Evolutionary conservation across 2,329 filamentous ascomycete species (phyloP).

Genomic region (Ophiostoma australiae): DNA sequence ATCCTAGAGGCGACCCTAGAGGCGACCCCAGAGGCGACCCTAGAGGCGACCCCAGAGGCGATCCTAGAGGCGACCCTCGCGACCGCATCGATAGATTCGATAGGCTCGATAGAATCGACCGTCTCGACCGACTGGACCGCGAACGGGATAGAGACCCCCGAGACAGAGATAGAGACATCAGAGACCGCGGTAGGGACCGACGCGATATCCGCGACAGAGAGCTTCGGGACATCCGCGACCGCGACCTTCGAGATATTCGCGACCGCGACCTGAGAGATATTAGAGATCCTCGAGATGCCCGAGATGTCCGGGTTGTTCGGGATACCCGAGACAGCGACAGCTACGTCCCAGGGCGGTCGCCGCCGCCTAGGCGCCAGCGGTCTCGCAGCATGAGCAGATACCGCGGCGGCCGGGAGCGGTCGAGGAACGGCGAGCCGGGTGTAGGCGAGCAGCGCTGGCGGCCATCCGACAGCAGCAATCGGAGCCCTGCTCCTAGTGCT

Average conservation of each 20-base stretch:
- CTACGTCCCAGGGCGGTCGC: conserved; percentile 41
- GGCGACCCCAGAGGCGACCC: not conserved
- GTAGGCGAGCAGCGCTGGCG: conserved; percentile 28
- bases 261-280: too few species aligned
- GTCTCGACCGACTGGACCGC: conserved; percentile 3
- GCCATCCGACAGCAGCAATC: conserved; percentile 36
- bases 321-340: conserved; percentile 32
- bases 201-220: conserved; percentile 30
- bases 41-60: not conserved
- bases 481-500: conserved; percentile 34
- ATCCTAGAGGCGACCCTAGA: not conserved
- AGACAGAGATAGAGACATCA: not conserved
- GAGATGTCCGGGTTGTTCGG: not conserved
- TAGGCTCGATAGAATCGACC: conserved; percentile 30
- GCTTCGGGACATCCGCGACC: conserved; percentile 33
- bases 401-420: conserved; percentile 33
- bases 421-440: conserved; percentile 35
- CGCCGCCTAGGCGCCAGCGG: conserved; percentile 38
- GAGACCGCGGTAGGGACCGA: not conserved
- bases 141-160: not conserved
- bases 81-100: conserved; percentile 31
- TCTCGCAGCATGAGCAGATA: conserved; percentile 42
- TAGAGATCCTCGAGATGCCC: too few species aligned
- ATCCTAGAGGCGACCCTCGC: not conserved
- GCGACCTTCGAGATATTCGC: conserved; percentile 34